phyloP scores from a whole-genome alignment of 768 basidiomycete genomes.

The Suillus paluster region DNA sequence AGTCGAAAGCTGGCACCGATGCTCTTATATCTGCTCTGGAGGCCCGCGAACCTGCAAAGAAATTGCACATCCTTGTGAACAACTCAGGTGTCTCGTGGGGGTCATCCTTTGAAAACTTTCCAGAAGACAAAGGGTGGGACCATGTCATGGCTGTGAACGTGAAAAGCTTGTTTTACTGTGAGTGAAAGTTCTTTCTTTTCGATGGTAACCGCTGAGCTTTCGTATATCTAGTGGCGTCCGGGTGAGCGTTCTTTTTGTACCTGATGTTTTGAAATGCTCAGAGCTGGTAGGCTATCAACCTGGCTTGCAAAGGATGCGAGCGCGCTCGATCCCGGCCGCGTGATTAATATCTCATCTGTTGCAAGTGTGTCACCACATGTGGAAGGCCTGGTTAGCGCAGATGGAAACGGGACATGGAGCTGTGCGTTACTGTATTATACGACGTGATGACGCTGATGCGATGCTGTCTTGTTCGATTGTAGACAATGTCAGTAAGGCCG shows the following conservation, averaged over 20 bases:
- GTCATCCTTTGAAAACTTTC: constrained; percentile 67
- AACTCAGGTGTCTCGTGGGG: constrained; percentile 87
- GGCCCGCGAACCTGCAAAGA: constrained; percentile 57
- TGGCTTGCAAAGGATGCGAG: constrained; percentile 71
- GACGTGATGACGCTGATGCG: constrained; percentile 4
- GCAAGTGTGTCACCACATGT: constrained; percentile 57
- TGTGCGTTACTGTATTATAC: constrained; percentile 55
- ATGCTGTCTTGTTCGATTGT: constrained; percentile 3
- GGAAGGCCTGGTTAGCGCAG: constrained; percentile 51
- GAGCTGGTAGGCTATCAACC: constrained; percentile 32
- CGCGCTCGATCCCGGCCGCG: constrained; percentile 67
- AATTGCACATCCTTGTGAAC: constrained; percentile 83
- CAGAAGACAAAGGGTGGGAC: constrained; percentile 88
- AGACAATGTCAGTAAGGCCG: constrained; percentile 89
- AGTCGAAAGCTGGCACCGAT: constrained; percentile 84
- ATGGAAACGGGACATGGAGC: constrained; percentile 74
- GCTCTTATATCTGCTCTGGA: constrained; percentile 70
- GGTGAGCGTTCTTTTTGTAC: constrained; percentile 31
- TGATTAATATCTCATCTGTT: constrained; percentile 84
- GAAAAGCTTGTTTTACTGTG: constrained; percentile 83
- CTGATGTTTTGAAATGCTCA: neutral
- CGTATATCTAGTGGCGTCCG: constrained; percentile 45
- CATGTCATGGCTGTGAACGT: constrained; percentile 83
- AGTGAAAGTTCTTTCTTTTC: constrained; percentile 25
- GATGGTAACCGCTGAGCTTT: constrained; percentile 3